phyloP scores from a whole-genome alignment of 805 yeast genomes.

The Brettanomyces naardenensis region DNA sequence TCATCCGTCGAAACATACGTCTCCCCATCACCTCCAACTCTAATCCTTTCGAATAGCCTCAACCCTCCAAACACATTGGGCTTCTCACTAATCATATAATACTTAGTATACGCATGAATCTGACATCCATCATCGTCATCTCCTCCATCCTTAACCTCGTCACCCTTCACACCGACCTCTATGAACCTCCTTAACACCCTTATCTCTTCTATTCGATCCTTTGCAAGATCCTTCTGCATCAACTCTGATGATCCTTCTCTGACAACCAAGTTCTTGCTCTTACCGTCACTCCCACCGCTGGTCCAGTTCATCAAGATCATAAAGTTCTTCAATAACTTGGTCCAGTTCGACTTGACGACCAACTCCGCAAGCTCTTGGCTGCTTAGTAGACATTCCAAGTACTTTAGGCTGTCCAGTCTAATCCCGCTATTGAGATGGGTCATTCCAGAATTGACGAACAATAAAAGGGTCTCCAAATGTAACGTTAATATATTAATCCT shows the following conservation, averaged over 20 bases:
- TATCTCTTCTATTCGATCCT: slow-evolving; percentile 27
- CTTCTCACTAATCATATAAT: slow-evolving; percentile 45
- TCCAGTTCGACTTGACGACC: slow-evolving; percentile 56
- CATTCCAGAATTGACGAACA: slow-evolving; percentile 86
- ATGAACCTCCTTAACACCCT: slow-evolving; percentile 26
- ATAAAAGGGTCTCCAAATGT: slow-evolving; percentile 52
- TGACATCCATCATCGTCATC: slow-evolving; percentile 10
- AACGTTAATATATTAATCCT: slow-evolving; percentile 17
- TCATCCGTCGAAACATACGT: slow-evolving; percentile 43
- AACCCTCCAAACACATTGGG: slow-evolving; percentile 62
- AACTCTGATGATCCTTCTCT: slow-evolving; percentile 1
- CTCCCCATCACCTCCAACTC: slow-evolving; percentile 1
- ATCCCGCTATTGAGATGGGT: slow-evolving; percentile 78
- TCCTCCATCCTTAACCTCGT: slow-evolving; percentile 1
- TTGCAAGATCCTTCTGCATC: slow-evolving; percentile 1
- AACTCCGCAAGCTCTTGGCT: slow-evolving; percentile 31
- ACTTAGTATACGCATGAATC: slow-evolving; percentile 39
- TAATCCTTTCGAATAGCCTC: slow-evolving; percentile 38
- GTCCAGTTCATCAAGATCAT: slow-evolving; percentile 75
- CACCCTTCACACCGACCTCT: slow-evolving; percentile 12
- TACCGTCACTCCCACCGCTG: slow-evolving; percentile 23
- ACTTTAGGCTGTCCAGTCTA: slow-evolving; percentile 66
- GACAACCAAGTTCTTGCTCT: slow-evolving; percentile 2
- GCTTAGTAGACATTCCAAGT: slow-evolving; percentile 51
- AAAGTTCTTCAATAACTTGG: slow-evolving; percentile 58